phyloP scores from a whole-genome alignment of 495 filamentous ascomycete genomes.

The Oleoguttula mirabilis region DNA sequence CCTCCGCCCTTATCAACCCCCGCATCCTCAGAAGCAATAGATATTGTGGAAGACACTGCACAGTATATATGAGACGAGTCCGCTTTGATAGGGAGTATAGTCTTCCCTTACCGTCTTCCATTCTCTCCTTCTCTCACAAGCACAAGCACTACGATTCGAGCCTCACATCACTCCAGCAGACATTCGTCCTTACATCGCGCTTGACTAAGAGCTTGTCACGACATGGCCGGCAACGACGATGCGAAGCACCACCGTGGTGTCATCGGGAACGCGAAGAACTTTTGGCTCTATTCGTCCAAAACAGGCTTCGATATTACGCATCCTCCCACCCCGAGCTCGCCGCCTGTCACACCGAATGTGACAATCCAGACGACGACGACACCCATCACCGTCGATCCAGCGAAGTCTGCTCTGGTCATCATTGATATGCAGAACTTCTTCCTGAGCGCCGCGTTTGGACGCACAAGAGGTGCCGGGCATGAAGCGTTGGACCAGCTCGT shows the following conservation, averaged over 20 bases:
- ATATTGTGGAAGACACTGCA: no score
- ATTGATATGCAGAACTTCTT: slow-evolving; percentile 57
- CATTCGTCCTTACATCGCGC: no score
- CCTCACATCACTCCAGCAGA: no score
- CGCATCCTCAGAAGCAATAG: no score
- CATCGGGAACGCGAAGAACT: slow-evolving; percentile 23
- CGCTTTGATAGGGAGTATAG: no score
- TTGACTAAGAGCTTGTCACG: no score
- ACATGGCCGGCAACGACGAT: slow-evolving; percentile 13
- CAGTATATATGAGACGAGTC: no score
- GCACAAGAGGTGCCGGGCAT: slow-evolving; percentile 23
- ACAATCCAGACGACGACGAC: slow-evolving; percentile 22
- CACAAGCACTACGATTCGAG: no score
- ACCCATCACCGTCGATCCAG: slow-evolving; percentile 33
- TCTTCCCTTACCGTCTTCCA: no score
- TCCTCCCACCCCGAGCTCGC: slow-evolving; percentile 3
- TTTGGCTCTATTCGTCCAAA: slow-evolving; percentile 23
- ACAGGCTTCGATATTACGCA: slow-evolving; percentile 28
- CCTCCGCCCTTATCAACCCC: no score
- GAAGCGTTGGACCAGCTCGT: slow-evolving; percentile 26
- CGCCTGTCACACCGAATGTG: slow-evolving; percentile 5
- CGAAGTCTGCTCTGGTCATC: slow-evolving; percentile 40
- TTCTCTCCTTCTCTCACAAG: no score
- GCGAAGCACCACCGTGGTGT: slow-evolving; percentile 16
- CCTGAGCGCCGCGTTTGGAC: slow-evolving; percentile 33